These are phyloP conservation scores for Xylaria palmicola DNA, from an alignment of 495 filamentous ascomycete genomes.

Conservation along the genomic window DNA sequence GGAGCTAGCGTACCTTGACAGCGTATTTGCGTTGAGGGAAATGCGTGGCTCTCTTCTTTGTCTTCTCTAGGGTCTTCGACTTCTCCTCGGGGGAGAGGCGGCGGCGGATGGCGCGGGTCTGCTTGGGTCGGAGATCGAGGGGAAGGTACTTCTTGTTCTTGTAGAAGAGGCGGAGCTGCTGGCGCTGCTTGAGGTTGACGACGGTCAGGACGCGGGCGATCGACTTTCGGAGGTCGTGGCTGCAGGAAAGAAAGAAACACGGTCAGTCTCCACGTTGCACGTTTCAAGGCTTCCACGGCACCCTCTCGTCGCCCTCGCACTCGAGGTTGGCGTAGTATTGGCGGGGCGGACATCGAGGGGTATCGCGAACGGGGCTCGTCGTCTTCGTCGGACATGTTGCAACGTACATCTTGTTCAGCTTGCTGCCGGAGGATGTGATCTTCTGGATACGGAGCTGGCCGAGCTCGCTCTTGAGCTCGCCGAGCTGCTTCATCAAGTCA, in stretches of 20 bases:
- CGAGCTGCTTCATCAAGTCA: constrained; percentile 89
- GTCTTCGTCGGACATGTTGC: constrained; percentile 14
- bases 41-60: constrained; percentile 89
- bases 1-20: constrained; percentile 73
- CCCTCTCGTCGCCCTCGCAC: not conserved
- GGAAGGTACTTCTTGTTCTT: constrained; percentile 98
- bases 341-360: constrained; percentile 16
- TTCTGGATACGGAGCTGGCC: constrained; percentile 93
- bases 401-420: constrained; percentile 97
- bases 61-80: constrained; percentile 75
- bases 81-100: constrained; percentile 87
- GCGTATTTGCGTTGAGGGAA: constrained; percentile 99
- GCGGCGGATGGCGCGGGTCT: constrained; percentile 93
- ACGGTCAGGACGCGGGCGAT: constrained; percentile 97
- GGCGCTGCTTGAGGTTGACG: constrained; percentile 98
- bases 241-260: constrained; percentile 32
- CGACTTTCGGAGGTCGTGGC: constrained; percentile 98
- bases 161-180: constrained; percentile 98
- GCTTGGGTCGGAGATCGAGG: constrained; percentile 94
- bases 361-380: not conserved
- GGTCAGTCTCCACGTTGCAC: not conserved
- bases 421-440: constrained; percentile 87
- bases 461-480: constrained; percentile 91
- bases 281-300: not conserved
- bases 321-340: constrained; percentile 9